Base-by-base conservation (phyloP, 352 stramenopile genomes). In the Phytophthora foliorum region DNA sequence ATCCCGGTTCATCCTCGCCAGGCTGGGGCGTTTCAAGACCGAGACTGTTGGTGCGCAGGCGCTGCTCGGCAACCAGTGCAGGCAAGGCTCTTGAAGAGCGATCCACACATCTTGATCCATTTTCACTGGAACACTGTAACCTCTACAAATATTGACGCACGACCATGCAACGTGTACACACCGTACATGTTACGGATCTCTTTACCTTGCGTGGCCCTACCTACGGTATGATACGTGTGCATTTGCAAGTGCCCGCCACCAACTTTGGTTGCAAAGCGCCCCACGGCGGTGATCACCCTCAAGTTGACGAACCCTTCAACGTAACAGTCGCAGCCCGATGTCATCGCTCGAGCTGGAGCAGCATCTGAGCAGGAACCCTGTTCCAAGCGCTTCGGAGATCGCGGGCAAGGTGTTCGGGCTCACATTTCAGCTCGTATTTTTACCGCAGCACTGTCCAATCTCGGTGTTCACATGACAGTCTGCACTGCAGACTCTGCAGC, bases 381-480 rank as follows among this genome's bases (percentile, higher is more conserved):
- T 21, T 19, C 11, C 44, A 50, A n/a, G 11, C 13, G 41, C 27
- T 42, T 27, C 21, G 34, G 22, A 17, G 41, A 52, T 39, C 21
- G 16, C 32, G 31, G 9, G 34, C 34, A 38, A 14, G 32, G 32
- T n/a, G n/a, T n/a, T n/a, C n/a, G n/a, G n/a, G n/a, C 36, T 8
- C 38, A 46, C 17, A 25, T 11, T 4, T 46, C 39, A 46, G 39
- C 29, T 70, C 59, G 60, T 61, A 63, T 66, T 67, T 73, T 72
- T 74, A 64, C 49, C 38, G 31, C 55, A 38, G 24, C 39, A 69
- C 42, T 72, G 45, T 70, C 66, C 63, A 72, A 63, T 69, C 57
- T 73, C 46, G 63, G 57, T 29, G 16, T 24, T 19, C 36, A 19
- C 39, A 25, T 5, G 5, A 41, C 34, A 41, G 34, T n/a, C 16